phyloP scores from a whole-genome alignment of 306 rosid species.

The Medicago truncatula region DNA sequence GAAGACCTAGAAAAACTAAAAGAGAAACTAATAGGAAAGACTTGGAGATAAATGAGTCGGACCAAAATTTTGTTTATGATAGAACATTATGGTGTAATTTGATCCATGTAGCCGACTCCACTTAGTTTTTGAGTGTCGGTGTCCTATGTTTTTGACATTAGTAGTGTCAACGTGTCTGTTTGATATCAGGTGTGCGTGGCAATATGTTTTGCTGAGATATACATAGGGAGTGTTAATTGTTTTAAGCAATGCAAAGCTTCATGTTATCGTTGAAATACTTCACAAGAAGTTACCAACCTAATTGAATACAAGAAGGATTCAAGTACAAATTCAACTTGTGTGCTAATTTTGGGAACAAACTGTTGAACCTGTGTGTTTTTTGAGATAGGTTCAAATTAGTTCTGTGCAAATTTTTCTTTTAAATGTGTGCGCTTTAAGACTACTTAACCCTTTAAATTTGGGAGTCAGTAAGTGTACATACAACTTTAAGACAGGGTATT shows the following conservation, averaged over 20 bases:
- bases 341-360: neutral
- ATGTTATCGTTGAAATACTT: neutral
- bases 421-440: neutral
- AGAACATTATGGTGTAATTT: too few relatives aligned
- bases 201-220: neutral
- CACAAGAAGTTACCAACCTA: neutral
- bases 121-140: too few relatives aligned
- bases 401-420: neutral
- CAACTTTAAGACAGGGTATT: neutral
- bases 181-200: neutral
- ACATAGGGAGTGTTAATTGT: too few relatives aligned
- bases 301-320: neutral
- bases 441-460: slow-evolving; percentile 9
- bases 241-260: neutral
- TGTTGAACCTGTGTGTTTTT: neutral
- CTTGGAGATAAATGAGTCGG: too few relatives aligned
- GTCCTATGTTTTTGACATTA: too few relatives aligned
- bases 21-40: too few relatives aligned
- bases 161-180: neutral
- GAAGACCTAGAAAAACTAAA: too few relatives aligned
- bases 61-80: too few relatives aligned
- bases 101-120: too few relatives aligned
- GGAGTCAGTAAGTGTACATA: neutral
- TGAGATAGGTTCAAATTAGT: neutral
- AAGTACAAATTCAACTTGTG: neutral